These are phyloP conservation scores for Apocynum venetum DNA, from an alignment of 257 asterid species.

Conservation along the genomic window DNA sequence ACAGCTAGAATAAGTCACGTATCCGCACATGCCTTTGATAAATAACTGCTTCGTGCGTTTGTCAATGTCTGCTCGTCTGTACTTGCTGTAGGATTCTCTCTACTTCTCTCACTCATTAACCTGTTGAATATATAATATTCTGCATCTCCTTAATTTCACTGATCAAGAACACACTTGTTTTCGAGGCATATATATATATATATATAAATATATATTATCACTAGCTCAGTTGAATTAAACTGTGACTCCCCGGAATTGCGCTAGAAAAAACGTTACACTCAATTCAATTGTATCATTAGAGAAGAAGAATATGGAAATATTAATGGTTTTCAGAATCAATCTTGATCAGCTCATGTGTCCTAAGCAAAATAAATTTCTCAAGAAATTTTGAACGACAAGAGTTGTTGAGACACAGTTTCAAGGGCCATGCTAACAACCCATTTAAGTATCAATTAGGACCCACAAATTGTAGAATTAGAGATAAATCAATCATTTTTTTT, in stretches of 20 bases:
- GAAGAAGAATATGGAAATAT: too few relatives aligned
- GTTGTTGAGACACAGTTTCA: slow-evolving; percentile 17
- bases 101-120: background rate
- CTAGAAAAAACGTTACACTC: too few relatives aligned
- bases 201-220: background rate
- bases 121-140: background rate
- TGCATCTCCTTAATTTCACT: background rate
- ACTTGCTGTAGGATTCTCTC: slow-evolving; percentile 17
- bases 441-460: slow-evolving; percentile 24
- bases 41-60: slow-evolving; percentile 20
- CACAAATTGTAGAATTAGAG: slow-evolving; percentile 21
- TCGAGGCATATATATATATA: background rate
- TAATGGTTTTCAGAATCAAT: too few relatives aligned
- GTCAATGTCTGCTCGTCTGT: slow-evolving; percentile 27
- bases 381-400: slow-evolving; percentile 14
- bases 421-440: slow-evolving; percentile 25
- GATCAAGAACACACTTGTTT: background rate
- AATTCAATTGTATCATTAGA: too few relatives aligned
- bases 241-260: too few relatives aligned
- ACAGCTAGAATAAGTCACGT: slow-evolving; percentile 1
- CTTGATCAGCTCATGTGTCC: too few relatives aligned
- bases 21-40: slow-evolving; percentile 22
- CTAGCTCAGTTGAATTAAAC: background rate
- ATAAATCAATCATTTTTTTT: slow-evolving; percentile 26
- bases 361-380: background rate